Percentiles rank a stretch among this genome's conserved stretches.
phyloP scores from a whole-genome alignment of 1,284 basidiomycete genomes.

The Austroboletus niveus region DNA sequence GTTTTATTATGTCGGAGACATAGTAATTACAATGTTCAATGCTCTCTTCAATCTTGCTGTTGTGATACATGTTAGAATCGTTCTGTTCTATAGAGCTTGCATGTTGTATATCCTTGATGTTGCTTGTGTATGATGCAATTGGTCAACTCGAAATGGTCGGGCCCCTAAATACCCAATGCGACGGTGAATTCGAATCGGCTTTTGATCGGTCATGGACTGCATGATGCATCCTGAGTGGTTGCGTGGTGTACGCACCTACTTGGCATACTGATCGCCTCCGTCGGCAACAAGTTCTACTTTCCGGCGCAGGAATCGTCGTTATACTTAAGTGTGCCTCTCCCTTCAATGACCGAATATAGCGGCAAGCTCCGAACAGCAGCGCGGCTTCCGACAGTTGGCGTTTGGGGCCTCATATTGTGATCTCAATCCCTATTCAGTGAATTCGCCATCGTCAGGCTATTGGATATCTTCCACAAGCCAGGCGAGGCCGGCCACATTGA shows the following conservation, averaged over 20 bases:
- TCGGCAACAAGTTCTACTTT: not conserved
- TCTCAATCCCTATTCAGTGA: not conserved
- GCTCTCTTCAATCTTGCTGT: too few relatives aligned
- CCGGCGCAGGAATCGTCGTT: not conserved
- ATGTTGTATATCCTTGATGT: too few relatives aligned
- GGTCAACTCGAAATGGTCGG: not conserved
- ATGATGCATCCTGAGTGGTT: conserved; percentile 4
- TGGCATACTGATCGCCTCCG: too few relatives aligned
- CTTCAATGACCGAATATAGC: too few relatives aligned
- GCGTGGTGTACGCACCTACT: not conserved
- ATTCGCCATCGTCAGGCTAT: not conserved
- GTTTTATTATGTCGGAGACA: too few relatives aligned
- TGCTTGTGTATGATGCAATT: too few relatives aligned
- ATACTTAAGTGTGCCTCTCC: not conserved
- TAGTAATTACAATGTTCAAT: too few relatives aligned
- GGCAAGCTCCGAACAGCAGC: too few relatives aligned
- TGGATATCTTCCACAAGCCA: not conserved
- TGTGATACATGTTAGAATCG: too few relatives aligned
- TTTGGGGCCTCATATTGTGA: not conserved
- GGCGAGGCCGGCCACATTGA: conserved; percentile 6
- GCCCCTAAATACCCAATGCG: conserved; percentile 8
- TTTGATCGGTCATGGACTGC: conserved; percentile 19
- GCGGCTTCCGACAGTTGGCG: too few relatives aligned
- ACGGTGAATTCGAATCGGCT: conserved; percentile 15
- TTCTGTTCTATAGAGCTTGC: too few relatives aligned